Percentiles rank a stretch among this genome's conserved stretches.
These are phyloP conservation scores for Myriosclerotinia curreyana DNA, from an alignment of 2,329 filamentous ascomycete species.

Conservation along the genomic window DNA sequence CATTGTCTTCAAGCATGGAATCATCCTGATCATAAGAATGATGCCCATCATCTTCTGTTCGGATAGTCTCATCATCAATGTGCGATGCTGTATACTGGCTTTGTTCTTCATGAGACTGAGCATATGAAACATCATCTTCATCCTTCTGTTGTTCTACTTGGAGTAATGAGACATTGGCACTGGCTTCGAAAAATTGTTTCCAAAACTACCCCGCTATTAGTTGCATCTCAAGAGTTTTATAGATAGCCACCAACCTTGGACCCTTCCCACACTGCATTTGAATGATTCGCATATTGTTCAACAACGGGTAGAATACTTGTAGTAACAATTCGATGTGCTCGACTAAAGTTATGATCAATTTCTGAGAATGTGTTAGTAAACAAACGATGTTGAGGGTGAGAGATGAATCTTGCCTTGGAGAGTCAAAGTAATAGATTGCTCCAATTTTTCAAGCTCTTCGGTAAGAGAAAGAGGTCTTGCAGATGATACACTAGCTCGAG, in stretches of 20 bases:
- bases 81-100: slow-evolving; percentile 40
- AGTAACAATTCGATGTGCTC: slow-evolving; percentile 93
- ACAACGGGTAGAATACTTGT: slow-evolving; percentile 89
- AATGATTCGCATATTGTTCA: slow-evolving; percentile 93
- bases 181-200: slow-evolving; percentile 99
- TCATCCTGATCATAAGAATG: slow-evolving; percentile 49
- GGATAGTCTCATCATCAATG: slow-evolving; percentile 36
- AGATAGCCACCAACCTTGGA: slow-evolving; percentile 64
- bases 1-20: slow-evolving; percentile 62
- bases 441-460: slow-evolving; percentile 91
- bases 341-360: slow-evolving; percentile 98
- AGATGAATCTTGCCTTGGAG: slow-evolving; percentile 65
- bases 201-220: slow-evolving; percentile 66
- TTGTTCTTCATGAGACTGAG: slow-evolving; percentile 37
- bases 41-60: slow-evolving; percentile 34
- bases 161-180: slow-evolving; percentile 92
- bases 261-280: slow-evolving; percentile 91
- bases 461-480: slow-evolving; percentile 70
- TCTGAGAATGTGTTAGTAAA: slow-evolving; percentile 52
- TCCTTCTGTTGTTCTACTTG: slow-evolving; percentile 81
- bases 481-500: slow-evolving; percentile 41
- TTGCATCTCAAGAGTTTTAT: not conserved
- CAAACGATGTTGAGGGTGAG: not conserved
- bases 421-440: slow-evolving; percentile 94
- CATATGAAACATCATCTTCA: slow-evolving; percentile 49